Conservation (phyloP, 2,329 filamentous ascomycete species). For the Ceratocystis colombiana region DNA sequence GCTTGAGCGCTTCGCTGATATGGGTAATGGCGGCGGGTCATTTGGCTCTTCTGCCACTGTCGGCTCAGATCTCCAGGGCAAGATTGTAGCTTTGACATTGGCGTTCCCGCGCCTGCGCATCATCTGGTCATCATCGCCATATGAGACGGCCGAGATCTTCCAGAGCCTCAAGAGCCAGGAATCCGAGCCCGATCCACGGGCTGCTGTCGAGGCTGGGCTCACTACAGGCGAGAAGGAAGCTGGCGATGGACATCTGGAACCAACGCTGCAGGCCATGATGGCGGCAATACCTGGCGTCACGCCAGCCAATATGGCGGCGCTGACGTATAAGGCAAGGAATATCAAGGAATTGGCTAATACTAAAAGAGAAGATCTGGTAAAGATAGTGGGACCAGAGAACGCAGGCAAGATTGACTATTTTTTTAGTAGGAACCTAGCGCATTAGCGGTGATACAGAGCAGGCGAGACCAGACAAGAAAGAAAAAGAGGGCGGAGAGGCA, state of each 20-base stretch:
- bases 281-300: slow-evolving; percentile 72
- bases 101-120: slow-evolving; percentile 83
- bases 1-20: slow-evolving; percentile 68
- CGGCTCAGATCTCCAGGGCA: slow-evolving; percentile 71
- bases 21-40: neutral
- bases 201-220: slow-evolving; percentile 73
- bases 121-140: slow-evolving; percentile 87
- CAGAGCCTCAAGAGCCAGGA: slow-evolving; percentile 83
- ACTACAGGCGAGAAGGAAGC: slow-evolving; percentile 40
- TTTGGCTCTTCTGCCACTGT: slow-evolving; percentile 38
- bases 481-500: too few relatives aligned
- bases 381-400: slow-evolving; percentile 65
- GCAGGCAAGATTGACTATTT: slow-evolving; percentile 69
- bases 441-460: neutral
- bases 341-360: slow-evolving; percentile 80
- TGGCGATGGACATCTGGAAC: slow-evolving; percentile 22
- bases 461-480: neutral
- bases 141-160: slow-evolving; percentile 96
- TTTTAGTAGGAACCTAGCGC: slow-evolving; percentile 52
- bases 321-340: slow-evolving; percentile 65
- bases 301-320: slow-evolving; percentile 60
- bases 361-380: slow-evolving; percentile 59
- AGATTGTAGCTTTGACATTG: slow-evolving; percentile 83
- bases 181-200: slow-evolving; percentile 79
- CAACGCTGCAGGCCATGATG: slow-evolving; percentile 36